phyloP scores from a whole-genome alignment of 148 eudicot species.

The Silene latifolia region DNA sequence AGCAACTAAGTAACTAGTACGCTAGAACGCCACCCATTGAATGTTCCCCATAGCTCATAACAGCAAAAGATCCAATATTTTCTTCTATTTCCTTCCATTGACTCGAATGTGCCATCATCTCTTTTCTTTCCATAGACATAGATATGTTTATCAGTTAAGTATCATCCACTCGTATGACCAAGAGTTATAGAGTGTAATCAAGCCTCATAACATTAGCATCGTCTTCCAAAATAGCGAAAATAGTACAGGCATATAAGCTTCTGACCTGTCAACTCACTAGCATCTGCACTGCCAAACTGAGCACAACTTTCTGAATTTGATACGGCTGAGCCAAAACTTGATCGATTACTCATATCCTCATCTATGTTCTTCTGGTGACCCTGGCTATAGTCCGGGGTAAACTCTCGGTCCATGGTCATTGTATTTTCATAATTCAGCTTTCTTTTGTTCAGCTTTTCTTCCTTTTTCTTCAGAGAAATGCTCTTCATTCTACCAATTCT shows the following conservation, averaged over 20 bases:
- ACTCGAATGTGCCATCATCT: not conserved
- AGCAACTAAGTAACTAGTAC: too few species aligned
- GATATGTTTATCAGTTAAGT: too few species aligned
- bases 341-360: constrained; percentile 88
- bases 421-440: constrained; percentile 47
- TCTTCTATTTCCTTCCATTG: not conserved
- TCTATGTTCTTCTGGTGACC: constrained; percentile 50
- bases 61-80: too few species aligned
- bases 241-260: constrained; percentile 20
- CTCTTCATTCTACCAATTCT: constrained; percentile 50
- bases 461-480: constrained; percentile 59
- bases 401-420: constrained; percentile 29
- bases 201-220: constrained; percentile 9
- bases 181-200: too few species aligned
- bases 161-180: too few species aligned
- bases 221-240: constrained; percentile 9
- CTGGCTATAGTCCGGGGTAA: constrained; percentile 38
- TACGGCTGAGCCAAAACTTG: constrained; percentile 95
- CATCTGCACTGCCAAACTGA: constrained; percentile 75
- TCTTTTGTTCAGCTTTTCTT: constrained; percentile 62
- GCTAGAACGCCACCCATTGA: too few species aligned
- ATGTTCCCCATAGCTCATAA: too few species aligned
- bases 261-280: constrained; percentile 88
- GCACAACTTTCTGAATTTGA: constrained; percentile 95
- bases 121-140: not conserved